These are phyloP conservation scores for Schizochytrium sp. DNA, from an alignment of 108 stramenopile genomes.

Conservation along the genomic window DNA sequence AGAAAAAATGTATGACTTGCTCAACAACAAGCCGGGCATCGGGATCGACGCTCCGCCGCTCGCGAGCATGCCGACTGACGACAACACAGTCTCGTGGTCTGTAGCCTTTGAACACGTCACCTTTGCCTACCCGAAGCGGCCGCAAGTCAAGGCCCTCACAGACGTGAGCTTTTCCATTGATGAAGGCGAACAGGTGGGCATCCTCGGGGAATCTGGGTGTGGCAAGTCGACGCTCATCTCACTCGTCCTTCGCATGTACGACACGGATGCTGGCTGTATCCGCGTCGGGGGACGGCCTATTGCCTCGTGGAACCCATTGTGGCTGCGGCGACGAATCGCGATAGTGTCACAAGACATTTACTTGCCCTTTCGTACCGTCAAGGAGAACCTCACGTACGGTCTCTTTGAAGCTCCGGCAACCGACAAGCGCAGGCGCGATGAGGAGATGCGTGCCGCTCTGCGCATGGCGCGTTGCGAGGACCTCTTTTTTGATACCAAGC, in stretches of 20 bases:
- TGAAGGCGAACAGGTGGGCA: conserved; percentile 66
- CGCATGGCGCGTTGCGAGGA: conserved; percentile 17
- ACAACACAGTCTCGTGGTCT: neutral
- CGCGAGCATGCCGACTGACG: neutral
- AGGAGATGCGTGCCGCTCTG: neutral
- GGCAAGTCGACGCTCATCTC: conserved; percentile 64
- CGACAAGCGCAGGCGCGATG: neutral
- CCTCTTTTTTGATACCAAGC: neutral
- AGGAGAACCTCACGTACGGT: conserved; percentile 15
- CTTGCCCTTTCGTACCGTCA: neutral
- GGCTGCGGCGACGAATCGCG: neutral
- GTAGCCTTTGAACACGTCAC: conserved; percentile 25
- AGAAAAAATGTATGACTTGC: conserved; percentile 9
- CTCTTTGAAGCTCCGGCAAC: neutral
- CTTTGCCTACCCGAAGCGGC: conserved; percentile 27
- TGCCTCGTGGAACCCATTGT: neutral
- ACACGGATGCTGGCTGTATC: conserved; percentile 46
- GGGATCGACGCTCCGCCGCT: neutral
- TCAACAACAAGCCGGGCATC: neutral
- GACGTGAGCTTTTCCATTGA: conserved; percentile 33
- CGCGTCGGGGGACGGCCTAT: conserved; percentile 34
- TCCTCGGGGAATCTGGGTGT: conserved; percentile 64
- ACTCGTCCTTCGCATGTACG: conserved; percentile 63
- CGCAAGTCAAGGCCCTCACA: neutral
- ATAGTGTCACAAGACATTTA: conserved; percentile 7